Conservation (phyloP, 2,329 filamentous ascomycete species). For the Xylaria digitata region DNA sequence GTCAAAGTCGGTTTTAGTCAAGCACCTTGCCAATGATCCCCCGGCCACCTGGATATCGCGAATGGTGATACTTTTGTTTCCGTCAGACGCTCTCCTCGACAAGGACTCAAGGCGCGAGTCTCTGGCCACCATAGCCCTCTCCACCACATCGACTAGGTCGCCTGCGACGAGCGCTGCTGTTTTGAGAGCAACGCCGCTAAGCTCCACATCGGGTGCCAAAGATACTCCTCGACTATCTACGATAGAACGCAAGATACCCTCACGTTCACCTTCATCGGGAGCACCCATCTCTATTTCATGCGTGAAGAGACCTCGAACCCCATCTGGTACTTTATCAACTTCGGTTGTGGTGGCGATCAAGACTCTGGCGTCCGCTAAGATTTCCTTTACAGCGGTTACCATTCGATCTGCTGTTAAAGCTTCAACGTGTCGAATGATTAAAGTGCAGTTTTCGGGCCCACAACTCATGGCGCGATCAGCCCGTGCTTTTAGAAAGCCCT, state of each 20-base stretch:
- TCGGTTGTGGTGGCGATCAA: constrained; percentile 95
- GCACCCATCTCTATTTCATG: constrained; percentile 95
- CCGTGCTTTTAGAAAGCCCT: constrained; percentile 87
- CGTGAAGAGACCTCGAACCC: constrained; percentile 89
- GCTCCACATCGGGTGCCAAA: constrained; percentile 85
- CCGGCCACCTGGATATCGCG: constrained; percentile 91
- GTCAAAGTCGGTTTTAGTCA: constrained; percentile 88
- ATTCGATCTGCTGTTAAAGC: constrained; percentile 92
- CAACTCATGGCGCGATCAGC: constrained; percentile 91
- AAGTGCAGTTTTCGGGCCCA: constrained; percentile 81
- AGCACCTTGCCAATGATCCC: constrained; percentile 79
- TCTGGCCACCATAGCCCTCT: constrained; percentile 84
- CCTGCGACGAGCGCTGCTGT: constrained; percentile 95
- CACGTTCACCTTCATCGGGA: constrained; percentile 90
- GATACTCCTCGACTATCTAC: constrained; percentile 79
- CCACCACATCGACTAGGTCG: constrained; percentile 93
- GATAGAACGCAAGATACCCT: constrained; percentile 84
- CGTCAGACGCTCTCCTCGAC: constrained; percentile 60
- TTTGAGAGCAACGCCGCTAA: constrained; percentile 88
- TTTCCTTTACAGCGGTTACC: constrained; percentile 83
- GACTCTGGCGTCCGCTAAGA: constrained; percentile 82
- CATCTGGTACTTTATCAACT: constrained; percentile 92
- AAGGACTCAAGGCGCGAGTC: constrained; percentile 79
- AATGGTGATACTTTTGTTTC: constrained; percentile 66
- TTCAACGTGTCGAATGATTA: constrained; percentile 91